A percentile compares a stretch with the other conserved stretches of the same genome.
Conservation (phyloP, 2,329 filamentous ascomycete genomes). For the Penicillium sp. region DNA sequence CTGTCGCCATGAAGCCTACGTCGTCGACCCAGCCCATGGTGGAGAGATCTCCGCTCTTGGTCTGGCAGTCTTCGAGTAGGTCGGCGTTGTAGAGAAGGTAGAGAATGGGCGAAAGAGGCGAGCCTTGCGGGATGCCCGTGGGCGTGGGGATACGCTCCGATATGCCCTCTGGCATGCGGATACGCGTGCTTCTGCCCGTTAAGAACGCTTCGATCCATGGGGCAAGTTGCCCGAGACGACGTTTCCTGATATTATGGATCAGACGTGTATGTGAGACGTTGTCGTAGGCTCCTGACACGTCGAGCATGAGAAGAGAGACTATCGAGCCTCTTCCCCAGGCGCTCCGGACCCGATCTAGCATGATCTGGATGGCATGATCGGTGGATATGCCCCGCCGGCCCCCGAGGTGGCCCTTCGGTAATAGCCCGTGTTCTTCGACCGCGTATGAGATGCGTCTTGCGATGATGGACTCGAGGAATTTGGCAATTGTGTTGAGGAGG, state of each 20-base stretch:
- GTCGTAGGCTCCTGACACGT: slow-evolving; percentile 13
- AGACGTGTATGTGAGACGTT: slow-evolving; percentile 4
- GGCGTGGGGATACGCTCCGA: background rate
- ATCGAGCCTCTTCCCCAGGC: slow-evolving; percentile 1
- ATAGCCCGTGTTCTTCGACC: slow-evolving; percentile 4
- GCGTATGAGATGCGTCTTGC: slow-evolving; percentile 4
- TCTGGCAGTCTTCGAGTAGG: slow-evolving; percentile 17
- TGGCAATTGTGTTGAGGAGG: slow-evolving; percentile 12
- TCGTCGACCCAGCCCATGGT: slow-evolving; percentile 12
- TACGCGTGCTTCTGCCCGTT: background rate
- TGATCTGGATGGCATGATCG: slow-evolving; percentile 12
- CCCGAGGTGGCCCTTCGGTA: slow-evolving; percentile 5
- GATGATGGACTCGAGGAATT: slow-evolving; percentile 11
- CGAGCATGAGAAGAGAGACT: slow-evolving; percentile 8
- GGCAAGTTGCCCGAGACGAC: background rate
- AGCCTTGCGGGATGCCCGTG: slow-evolving; percentile 25
- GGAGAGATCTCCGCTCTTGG: background rate
- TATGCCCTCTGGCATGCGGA: background rate
- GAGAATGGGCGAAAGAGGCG: slow-evolving; percentile 25
- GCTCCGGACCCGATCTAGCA: slow-evolving; percentile 3
- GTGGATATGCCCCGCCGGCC: slow-evolving; percentile 15
- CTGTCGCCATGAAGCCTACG: background rate
- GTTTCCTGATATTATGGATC: background rate
- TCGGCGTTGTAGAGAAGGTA: slow-evolving; percentile 30
- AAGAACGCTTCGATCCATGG: slow-evolving; percentile 1